These are phyloP conservation scores for Diutina scorzettiae DNA, from an alignment of 1,139 yeast genomes.

Conservation along the genomic window DNA sequence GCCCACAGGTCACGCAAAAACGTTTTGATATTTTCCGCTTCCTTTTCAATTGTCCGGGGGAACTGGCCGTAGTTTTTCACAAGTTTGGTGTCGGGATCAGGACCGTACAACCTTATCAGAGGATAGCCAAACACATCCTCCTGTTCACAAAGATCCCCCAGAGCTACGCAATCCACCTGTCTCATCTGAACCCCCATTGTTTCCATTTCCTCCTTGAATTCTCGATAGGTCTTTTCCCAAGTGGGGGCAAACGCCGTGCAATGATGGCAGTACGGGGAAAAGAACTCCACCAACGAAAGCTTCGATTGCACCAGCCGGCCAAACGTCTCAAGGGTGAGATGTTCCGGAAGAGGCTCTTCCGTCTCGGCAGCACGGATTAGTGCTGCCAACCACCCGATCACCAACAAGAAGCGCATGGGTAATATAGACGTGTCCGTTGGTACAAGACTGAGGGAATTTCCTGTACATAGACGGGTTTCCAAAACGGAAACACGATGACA, in stretches of 20 bases:
- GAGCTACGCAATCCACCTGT: slow-evolving; percentile 62
- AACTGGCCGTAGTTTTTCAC: slow-evolving; percentile 16
- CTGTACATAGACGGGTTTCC: too few species aligned
- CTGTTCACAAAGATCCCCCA: slow-evolving; percentile 58
- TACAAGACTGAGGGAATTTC: too few species aligned
- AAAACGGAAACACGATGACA: too few species aligned
- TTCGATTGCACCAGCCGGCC: slow-evolving; percentile 31
- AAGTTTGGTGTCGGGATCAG: slow-evolving; percentile 15
- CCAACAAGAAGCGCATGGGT: too few species aligned
- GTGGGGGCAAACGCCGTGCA: slow-evolving; percentile 54
- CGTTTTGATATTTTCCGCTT: slow-evolving; percentile 34
- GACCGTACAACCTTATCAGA: slow-evolving; percentile 46
- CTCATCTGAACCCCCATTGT: slow-evolving; percentile 38
- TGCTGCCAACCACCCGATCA: neutral
- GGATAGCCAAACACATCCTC: slow-evolving; percentile 52
- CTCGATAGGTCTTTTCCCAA: slow-evolving; percentile 35
- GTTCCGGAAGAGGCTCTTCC: slow-evolving; percentile 14
- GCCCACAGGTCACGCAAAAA: slow-evolving; percentile 43
- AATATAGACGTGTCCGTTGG: too few species aligned
- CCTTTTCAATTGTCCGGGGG: slow-evolving; percentile 35
- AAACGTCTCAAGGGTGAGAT: slow-evolving; percentile 25
- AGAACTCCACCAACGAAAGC: slow-evolving; percentile 31
- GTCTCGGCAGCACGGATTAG: neutral
- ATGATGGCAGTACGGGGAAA: slow-evolving; percentile 61
- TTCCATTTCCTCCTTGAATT: slow-evolving; percentile 25